Conservation (phyloP, 2,329 filamentous ascomycete genomes). For the Chaetothyriales sp. region DNA sequence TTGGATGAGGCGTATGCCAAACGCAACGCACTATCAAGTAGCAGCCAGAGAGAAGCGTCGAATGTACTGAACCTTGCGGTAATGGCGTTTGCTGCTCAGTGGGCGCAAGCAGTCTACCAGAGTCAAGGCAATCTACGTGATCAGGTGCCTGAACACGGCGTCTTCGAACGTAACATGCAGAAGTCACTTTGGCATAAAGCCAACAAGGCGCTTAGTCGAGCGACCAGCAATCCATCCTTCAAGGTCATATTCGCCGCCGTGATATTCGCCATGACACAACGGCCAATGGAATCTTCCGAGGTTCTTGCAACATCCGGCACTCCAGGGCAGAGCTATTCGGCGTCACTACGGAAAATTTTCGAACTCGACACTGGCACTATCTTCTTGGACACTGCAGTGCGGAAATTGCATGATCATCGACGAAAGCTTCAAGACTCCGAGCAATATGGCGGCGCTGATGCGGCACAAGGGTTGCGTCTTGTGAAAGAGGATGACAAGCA, state of each 20-base stretch:
- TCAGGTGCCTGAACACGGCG: slow-evolving; percentile 8
- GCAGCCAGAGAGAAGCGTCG: not conserved
- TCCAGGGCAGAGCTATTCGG: not conserved
- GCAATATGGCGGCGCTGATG: not conserved
- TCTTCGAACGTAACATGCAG: slow-evolving; percentile 24
- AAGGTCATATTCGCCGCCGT: slow-evolving; percentile 33
- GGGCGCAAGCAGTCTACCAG: slow-evolving; percentile 11
- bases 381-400: slow-evolving; percentile 11
- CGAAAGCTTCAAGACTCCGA: slow-evolving; percentile 1
- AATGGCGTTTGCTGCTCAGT: slow-evolving; percentile 11
- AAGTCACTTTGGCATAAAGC: slow-evolving; percentile 32
- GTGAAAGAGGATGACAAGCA: slow-evolving; percentile 23
- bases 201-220: slow-evolving; percentile 25
- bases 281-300: slow-evolving; percentile 21
- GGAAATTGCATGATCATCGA: slow-evolving; percentile 9
- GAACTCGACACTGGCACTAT: slow-evolving; percentile 3
- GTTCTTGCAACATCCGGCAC: not conserved
- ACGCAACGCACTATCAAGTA: not conserved
- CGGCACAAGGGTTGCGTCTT: not conserved
- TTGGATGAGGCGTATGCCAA: not conserved
- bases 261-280: slow-evolving; percentile 34
- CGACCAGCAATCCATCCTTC: slow-evolving; percentile 31
- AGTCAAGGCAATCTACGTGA: slow-evolving; percentile 11
- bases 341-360: slow-evolving; percentile 4
- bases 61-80: slow-evolving; percentile 6